Conservation (phyloP, 1,284 basidiomycete species). For the Cerrena zonata region DNA sequence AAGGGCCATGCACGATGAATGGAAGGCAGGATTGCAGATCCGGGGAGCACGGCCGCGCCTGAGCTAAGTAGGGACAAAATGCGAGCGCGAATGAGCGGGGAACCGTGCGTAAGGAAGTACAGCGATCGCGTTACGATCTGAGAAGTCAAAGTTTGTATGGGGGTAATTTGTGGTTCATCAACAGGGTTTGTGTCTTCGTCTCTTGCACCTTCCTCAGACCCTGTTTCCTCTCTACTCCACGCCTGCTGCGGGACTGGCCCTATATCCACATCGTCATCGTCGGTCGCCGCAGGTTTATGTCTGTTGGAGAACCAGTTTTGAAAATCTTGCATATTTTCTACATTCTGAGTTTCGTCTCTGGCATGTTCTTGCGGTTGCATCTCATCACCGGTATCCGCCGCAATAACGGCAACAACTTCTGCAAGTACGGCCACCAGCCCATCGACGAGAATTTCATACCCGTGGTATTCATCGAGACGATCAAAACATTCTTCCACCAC, state of each 20-base stretch:
- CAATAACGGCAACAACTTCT: slow-evolving; percentile 70
- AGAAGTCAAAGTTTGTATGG: slow-evolving; percentile 69
- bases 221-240: slow-evolving; percentile 36
- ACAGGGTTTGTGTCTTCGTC: slow-evolving; percentile 19
- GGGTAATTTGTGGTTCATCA: slow-evolving; percentile 48
- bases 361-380: slow-evolving; percentile 5
- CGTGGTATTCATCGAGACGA: slow-evolving; percentile 87
- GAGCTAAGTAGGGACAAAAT: slow-evolving; percentile 71
- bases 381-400: slow-evolving; percentile 38
- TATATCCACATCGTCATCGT: slow-evolving; percentile 39
- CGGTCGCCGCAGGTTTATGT: slow-evolving; percentile 24
- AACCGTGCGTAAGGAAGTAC: slow-evolving; percentile 86
- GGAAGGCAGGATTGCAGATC: slow-evolving; percentile 71
- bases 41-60: slow-evolving; percentile 70
- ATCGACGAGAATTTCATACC: slow-evolving; percentile 79
- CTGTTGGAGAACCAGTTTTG: slow-evolving; percentile 61
- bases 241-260: slow-evolving; percentile 51
- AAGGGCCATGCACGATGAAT: slow-evolving; percentile 86
- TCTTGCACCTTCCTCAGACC: slow-evolving; percentile 25
- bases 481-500: slow-evolving; percentile 94
- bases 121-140: slow-evolving; percentile 80
- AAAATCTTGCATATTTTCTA: slow-evolving; percentile 41
- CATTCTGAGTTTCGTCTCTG: not conserved
- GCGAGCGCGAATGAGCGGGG: slow-evolving; percentile 74
- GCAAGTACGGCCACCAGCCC: slow-evolving; percentile 82